Base-by-base conservation (phyloP, 768 basidiomycete genomes). In the Lactarius hengduanensis region DNA sequence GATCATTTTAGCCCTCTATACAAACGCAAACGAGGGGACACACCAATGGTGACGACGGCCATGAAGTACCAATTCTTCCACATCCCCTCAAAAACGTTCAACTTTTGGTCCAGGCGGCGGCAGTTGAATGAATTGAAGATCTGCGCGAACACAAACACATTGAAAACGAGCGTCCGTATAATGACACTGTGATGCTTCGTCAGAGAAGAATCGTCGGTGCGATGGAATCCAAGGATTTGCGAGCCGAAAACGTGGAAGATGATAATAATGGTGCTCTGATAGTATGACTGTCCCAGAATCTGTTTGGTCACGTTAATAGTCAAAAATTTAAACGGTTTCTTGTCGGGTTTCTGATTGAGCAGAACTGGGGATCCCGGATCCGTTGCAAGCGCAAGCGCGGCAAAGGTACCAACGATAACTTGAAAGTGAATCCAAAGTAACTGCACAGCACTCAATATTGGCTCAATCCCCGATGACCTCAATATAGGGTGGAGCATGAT, bases 111-210 rank as follows among this genome's bases (percentile, higher is more conserved):
- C 56, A 98, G 80, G 40, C 94, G 82, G 60, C 97, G 83, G 71
- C 91, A 93, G 74, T 98, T 99, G 76, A 98, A 76, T 53, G 93
- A 94, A 78, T 96, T 96, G 83, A 91, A 95, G 71, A 99, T 95
- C 76, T 98, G 97, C 34, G 92, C 92, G 74, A 98, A 98, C 59
- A 98, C 96, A 73, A 98, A 99, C 20, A 88, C 84, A 73, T 98
- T 98, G 86, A 99, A 99, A 38, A 98, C 92, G 20, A 98, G 80
- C 0, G 96, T 95, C 72, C 88, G 86, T 28, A 96, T 81, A 47
- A 87, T 76, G 7, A 77, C 70, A 26, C 84, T 73, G 55, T 81
- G 76, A 6, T 81, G 66, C 13, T 74, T 71, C 45, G 76, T 6
- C 57, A 3, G 73, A n/a, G 71, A n/a, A n/a, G 55, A 28, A 28